Conservation (phyloP, 2,329 filamentous ascomycete species). For the Cladophialophora exuberans region DNA sequence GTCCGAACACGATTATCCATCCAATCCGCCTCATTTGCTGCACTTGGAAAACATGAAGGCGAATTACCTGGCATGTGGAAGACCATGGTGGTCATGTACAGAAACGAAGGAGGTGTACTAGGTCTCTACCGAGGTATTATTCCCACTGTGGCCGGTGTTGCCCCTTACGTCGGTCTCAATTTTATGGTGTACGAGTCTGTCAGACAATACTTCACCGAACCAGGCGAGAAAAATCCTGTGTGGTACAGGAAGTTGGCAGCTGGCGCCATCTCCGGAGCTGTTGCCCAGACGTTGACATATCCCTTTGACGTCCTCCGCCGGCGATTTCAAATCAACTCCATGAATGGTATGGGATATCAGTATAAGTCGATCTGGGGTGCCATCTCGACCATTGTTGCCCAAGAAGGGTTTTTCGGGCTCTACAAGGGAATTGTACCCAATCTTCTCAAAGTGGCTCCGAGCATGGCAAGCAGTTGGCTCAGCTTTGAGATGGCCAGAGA, state of each 20-base stretch:
- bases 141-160: conserved; percentile 91
- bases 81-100: conserved; percentile 83
- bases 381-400: conserved; percentile 74
- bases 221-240: conserved; percentile 82
- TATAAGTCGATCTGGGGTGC: conserved; percentile 89
- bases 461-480: conserved; percentile 98
- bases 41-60: conserved; percentile 65
- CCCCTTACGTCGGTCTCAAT: conserved; percentile 95
- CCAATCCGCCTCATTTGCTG: conserved; percentile 92
- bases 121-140: conserved; percentile 94
- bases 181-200: conserved; percentile 98
- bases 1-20: conserved; percentile 94
- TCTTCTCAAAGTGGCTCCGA: conserved; percentile 93
- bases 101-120: conserved; percentile 78
- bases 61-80: conserved; percentile 91
- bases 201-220: conserved; percentile 79
- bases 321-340: conserved; percentile 97
- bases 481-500: conserved; percentile 95
- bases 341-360: conserved; percentile 96
- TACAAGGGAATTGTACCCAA: conserved; percentile 98
- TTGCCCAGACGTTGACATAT: conserved; percentile 97
- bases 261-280: conserved; percentile 90
- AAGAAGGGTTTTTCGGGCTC: conserved; percentile 82
- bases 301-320: conserved; percentile 94
- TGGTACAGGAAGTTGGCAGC: conserved; percentile 81